phyloP scores from a whole-genome alignment of 305 asterid species.

The Fraxinus sp. region DNA sequence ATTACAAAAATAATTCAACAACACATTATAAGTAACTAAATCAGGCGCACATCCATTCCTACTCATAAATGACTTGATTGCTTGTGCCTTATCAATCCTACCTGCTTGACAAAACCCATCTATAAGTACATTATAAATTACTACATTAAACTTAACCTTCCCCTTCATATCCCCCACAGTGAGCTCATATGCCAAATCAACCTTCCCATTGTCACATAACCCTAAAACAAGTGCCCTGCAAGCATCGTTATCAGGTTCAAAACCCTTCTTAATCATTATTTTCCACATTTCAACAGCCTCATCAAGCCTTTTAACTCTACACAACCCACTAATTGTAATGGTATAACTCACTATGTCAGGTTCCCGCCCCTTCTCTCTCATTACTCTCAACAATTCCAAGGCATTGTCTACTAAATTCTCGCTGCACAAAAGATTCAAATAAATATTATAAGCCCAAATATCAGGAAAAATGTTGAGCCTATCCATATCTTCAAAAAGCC shows the following conservation, averaged over 20 bases:
- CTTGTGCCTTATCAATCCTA: too few relatives aligned
- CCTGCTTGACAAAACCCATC: constrained; percentile 39
- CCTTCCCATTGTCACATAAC: constrained; percentile 64
- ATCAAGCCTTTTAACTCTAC: constrained; percentile 49
- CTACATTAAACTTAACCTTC: constrained; percentile 49
- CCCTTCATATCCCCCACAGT: constrained; percentile 83
- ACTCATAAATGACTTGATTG: too few relatives aligned
- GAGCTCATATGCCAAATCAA: constrained; percentile 93
- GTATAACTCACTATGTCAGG: constrained; percentile 87
- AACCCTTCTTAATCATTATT: constrained; percentile 60
- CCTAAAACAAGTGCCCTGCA: constrained; percentile 87
- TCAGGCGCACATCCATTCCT: too few relatives aligned
- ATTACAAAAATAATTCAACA: constrained; percentile 28
- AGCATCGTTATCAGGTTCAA: constrained; percentile 64
- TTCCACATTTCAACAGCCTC: constrained; percentile 76
- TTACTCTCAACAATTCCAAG: constrained; percentile 52
- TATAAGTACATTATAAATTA: constrained; percentile 67
- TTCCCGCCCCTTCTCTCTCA: constrained; percentile 67
- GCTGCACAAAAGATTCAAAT: constrained; percentile 68
- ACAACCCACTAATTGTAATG: constrained; percentile 59
- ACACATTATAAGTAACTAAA: constrained; percentile 34
- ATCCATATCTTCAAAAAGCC: constrained; percentile 78
- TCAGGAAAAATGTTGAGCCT: constrained; percentile 68
- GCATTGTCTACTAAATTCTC: constrained; percentile 74
- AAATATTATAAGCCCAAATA: constrained; percentile 86